Evolutionary conservation across 495 filamentous ascomycete species (phyloP), one percentile per base, ranked within the genome.

Genomic region (Tuber melanosporum): DNA sequence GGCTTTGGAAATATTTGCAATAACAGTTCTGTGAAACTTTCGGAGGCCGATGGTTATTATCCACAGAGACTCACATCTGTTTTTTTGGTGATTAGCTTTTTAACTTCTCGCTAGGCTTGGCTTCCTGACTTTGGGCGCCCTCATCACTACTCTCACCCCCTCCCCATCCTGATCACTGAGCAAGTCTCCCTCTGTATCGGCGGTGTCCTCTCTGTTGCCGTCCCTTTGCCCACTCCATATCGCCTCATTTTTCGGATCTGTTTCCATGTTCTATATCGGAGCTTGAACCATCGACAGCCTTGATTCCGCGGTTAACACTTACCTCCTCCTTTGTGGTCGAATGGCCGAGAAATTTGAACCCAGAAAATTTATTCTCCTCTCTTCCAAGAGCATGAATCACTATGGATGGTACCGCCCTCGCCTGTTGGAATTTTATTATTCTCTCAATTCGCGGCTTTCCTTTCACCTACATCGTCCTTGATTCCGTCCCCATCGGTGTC

Each of bases 1-100:
- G 14, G 92, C 91, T 81, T 91, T 87, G 1, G 91, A 90, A 71
- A 95, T 89, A 52, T 89, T 90, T 3, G 89, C 87, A 12, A 91
- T 87, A 73, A 94, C 89, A 20, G 84, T 87, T 39, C 78, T 80
- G 66, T n/a, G 73, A 46, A 17, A 71, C 8, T 32, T 42, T 80
- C 26, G 73, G 73, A 73, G 15, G 71, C 41, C 20, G 14, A 9
- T 73, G 3, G 6, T 44, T 41, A 47, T n/a, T 72, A 44, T 43
- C 22, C 45, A 3, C 22, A n/a, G n/a, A 6, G 47, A 0, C 32
- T 10, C 75, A 80, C 82, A 90, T 91, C 79, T 92, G 90, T 77
- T 92, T 91, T 47, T 32, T 32, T 32, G 32, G 92, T 87, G 69
- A 86, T 88, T 82, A n/a, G 75, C 72, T n/a, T 32, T 32, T 32